phyloP scores from a whole-genome alignment of 23 red algal genomes.

The Chondrus crispus region DNA sequence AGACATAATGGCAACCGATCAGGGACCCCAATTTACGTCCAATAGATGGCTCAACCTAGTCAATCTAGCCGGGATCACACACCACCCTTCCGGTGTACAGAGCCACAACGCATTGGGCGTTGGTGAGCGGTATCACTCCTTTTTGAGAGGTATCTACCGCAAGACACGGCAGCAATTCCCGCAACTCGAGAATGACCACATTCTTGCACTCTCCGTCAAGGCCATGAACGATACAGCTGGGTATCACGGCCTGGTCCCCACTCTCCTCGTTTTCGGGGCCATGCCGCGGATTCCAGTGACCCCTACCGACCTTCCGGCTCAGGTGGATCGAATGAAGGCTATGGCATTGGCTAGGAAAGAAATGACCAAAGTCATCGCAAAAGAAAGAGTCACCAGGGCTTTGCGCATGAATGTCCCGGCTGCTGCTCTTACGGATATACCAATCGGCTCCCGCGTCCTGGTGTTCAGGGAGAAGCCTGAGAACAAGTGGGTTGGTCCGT shows the following conservation, averaged over 20 bases:
- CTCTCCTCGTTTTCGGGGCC: not conserved
- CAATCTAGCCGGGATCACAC: not conserved
- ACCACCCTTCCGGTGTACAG: not conserved
- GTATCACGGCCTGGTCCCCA: not conserved
- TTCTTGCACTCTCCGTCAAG: not conserved
- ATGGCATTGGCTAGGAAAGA: not conserved
- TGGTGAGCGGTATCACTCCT: not conserved
- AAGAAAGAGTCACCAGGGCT: not conserved
- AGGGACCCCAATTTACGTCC: not conserved
- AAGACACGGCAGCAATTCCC: not conserved
- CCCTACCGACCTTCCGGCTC: not conserved
- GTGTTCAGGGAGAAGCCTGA: not conserved
- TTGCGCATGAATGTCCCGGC: not conserved
- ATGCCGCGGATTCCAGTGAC: not conserved
- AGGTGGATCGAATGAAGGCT: conserved; percentile 14
- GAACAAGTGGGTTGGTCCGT: not conserved
- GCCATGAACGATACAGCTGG: not conserved
- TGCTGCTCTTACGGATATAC: not conserved
- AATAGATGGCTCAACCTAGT: not conserved
- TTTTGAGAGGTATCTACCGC: not conserved
- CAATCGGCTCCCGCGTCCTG: not conserved
- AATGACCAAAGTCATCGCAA: conserved; percentile 21
- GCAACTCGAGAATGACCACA: not conserved
- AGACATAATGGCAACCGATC: not conserved
- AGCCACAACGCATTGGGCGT: not conserved